Conservation (phyloP, 1,139 yeast genomes). For the Blastobotrys raffinosifermentans region DNA sequence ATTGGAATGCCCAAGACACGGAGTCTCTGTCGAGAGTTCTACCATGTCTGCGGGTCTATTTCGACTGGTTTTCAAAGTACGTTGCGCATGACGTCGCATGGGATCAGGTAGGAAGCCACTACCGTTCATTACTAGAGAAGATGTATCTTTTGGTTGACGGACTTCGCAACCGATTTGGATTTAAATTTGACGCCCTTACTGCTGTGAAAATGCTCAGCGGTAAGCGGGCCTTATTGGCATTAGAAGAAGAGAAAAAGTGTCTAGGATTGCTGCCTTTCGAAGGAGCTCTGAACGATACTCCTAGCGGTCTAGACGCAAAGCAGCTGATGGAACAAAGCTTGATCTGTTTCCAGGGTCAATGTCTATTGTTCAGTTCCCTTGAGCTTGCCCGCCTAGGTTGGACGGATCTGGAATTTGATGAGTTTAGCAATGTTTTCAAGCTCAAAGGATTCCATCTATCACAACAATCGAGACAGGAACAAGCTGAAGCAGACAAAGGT, state of each 20-base stretch:
- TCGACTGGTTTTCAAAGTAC: constrained; percentile 13
- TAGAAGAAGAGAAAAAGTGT: constrained; percentile 14
- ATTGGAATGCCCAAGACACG: constrained; percentile 1
- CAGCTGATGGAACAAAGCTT: constrained; percentile 1
- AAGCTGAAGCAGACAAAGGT: constrained; percentile 1
- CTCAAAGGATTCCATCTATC: constrained; percentile 1
- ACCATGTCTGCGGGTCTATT: constrained; percentile 10
- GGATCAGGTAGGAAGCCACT: constrained; percentile 3
- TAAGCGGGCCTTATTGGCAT: background rate
- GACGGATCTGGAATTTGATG: constrained; percentile 7
- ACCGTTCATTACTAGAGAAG: constrained; percentile 2
- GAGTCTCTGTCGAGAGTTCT: constrained; percentile 4
- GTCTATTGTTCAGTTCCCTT: constrained; percentile 10
- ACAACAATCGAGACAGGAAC: background rate
- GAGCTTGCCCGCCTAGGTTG: constrained; percentile 9
- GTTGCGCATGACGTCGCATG: constrained; percentile 5
- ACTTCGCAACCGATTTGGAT: constrained; percentile 8
- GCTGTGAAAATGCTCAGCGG: constrained; percentile 11
- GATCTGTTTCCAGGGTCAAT: constrained; percentile 8
- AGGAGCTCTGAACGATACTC: constrained; percentile 17
- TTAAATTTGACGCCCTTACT: constrained; percentile 13
- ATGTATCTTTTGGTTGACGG: constrained; percentile 6
- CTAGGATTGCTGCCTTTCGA: constrained; percentile 10
- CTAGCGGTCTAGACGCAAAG: constrained; percentile 12
- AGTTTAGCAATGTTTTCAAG: background rate